Conservation (phyloP, 345 rosid species). For the Dimocarpus longan region DNA sequence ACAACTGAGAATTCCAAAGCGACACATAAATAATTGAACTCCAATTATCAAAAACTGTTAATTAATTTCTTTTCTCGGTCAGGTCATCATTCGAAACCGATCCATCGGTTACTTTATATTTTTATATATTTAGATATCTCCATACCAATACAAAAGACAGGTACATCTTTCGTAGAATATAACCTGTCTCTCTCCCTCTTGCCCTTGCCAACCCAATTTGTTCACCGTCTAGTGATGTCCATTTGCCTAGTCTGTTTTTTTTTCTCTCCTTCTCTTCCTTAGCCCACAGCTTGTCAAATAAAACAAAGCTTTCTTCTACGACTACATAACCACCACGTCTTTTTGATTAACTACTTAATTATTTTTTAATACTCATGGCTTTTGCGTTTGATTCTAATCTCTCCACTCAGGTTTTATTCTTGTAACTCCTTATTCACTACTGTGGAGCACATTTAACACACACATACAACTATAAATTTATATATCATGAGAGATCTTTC, state of each 20-base stretch:
- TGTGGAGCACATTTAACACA: neutral
- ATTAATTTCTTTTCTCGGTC: neutral
- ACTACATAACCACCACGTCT: conserved; percentile 33
- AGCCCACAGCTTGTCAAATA: neutral
- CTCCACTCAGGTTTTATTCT: neutral
- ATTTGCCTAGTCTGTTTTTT: conserved; percentile 22
- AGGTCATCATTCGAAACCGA: neutral
- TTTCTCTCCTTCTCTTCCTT: too few species aligned
- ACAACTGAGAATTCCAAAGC: neutral
- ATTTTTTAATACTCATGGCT: neutral
- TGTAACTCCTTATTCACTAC: neutral
- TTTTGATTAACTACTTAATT: conserved; percentile 25
- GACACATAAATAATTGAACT: neutral
- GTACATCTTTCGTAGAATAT: too few species aligned
- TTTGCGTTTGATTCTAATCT: too few species aligned
- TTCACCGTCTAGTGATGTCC: conserved; percentile 20
- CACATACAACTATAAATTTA: neutral
- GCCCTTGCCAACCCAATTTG: neutral
- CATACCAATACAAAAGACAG: too few species aligned
- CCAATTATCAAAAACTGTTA: neutral
- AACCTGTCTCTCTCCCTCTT: neutral
- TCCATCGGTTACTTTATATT: neutral
- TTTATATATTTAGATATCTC: too few species aligned
- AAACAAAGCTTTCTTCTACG: conserved; percentile 3
- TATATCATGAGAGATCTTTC: conserved; percentile 25